These are phyloP conservation scores for Fusarium domesticum DNA, from an alignment of 2,329 filamentous ascomycete species.

Conservation along the genomic window DNA sequence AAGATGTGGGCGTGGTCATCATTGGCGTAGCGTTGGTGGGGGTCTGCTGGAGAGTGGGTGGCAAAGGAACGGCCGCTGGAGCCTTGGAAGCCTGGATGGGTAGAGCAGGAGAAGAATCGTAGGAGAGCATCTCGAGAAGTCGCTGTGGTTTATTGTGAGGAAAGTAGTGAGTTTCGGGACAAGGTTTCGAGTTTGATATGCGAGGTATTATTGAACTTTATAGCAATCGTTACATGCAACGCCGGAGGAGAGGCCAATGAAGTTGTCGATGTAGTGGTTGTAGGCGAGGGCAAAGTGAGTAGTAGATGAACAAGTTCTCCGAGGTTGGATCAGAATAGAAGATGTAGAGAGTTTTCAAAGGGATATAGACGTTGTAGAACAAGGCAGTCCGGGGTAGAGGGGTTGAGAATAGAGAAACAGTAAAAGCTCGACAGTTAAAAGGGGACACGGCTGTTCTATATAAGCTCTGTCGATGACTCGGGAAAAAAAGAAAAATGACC, in stretches of 20 bases:
- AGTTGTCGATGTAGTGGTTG: not conserved
- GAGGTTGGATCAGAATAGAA: not conserved
- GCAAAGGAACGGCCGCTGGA: constrained; percentile 26
- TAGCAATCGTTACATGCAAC: not conserved
- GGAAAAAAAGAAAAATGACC: constrained; percentile 23
- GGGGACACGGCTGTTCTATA: constrained; percentile 23
- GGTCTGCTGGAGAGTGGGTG: constrained; percentile 20
- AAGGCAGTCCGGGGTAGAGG: not conserved
- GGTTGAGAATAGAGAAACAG: constrained; percentile 7
- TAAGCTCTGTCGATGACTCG: constrained; percentile 12
- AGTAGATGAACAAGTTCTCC: not conserved
- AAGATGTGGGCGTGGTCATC: constrained; percentile 22
- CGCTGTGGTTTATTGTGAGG: not conserved
- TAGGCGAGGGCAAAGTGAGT: not conserved
- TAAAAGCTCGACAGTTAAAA: constrained; percentile 9
- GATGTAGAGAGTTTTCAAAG: not conserved
- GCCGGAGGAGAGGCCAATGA: not conserved
- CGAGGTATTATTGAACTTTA: not conserved
- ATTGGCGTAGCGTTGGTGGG: constrained; percentile 19
- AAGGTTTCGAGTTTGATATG: constrained; percentile 2
- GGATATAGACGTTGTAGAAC: not conserved
- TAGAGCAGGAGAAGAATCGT: constrained; percentile 42
- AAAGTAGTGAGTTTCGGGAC: constrained; percentile 4
- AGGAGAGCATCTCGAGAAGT: constrained; percentile 46
- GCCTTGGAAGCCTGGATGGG: constrained; percentile 42